phyloP scores from a whole-genome alignment of 257 asterid species.

The Fraxinus americana region DNA sequence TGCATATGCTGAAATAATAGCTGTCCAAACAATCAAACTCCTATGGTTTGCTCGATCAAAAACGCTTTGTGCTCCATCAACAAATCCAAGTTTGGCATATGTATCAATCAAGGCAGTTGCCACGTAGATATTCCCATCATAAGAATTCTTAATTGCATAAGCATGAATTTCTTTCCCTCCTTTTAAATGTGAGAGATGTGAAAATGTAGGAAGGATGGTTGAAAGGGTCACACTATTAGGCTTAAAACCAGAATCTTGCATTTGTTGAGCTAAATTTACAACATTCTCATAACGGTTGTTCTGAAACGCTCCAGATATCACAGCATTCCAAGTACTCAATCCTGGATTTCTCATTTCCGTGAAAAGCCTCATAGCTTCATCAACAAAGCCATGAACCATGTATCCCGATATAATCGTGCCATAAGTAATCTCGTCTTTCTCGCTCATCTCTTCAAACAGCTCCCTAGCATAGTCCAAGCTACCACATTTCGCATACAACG shows the following conservation, averaged over 20 bases:
- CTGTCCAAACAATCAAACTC: constrained; percentile 82
- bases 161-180: constrained; percentile 79
- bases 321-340: constrained; percentile 82
- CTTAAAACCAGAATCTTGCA: constrained; percentile 56
- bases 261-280: constrained; percentile 51
- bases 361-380: constrained; percentile 60
- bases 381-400: constrained; percentile 76
- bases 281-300: constrained; percentile 52
- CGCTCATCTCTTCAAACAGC: constrained; percentile 76
- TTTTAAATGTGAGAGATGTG: constrained; percentile 55
- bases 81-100: constrained; percentile 77
- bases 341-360: constrained; percentile 53
- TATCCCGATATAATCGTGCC: constrained; percentile 78
- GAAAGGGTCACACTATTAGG: constrained; percentile 75
- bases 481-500: constrained; percentile 79
- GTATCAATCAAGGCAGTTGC: constrained; percentile 70
- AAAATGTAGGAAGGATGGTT: constrained; percentile 69
- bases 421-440: constrained; percentile 72
- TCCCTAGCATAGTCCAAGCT: constrained; percentile 76
- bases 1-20: constrained; percentile 80
- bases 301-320: constrained; percentile 76
- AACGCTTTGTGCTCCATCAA: constrained; percentile 55
- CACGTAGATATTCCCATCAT: constrained; percentile 56
- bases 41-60: constrained; percentile 52
- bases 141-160: constrained; percentile 54